A percentile compares a stretch with the other conserved stretches of the same genome.
Conservation (phyloP, 352 stramenopile genomes). For the Plasmopara halstedii region DNA sequence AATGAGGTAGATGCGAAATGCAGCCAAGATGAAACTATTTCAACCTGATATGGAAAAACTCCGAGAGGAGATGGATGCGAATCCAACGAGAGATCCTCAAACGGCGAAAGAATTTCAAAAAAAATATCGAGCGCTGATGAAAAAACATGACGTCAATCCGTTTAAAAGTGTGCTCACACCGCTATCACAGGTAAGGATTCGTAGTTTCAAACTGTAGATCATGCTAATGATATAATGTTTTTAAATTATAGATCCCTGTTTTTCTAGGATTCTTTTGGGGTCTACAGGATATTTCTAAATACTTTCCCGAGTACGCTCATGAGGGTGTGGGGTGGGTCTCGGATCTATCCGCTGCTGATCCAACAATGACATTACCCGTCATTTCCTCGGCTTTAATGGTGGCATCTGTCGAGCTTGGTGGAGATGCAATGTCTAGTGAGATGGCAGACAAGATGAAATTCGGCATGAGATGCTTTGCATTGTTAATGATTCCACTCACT, state of each 20-base stretch:
- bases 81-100: conserved; percentile 36
- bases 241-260: conserved; percentile 51
- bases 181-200: conserved; percentile 32
- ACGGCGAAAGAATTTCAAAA: conserved; percentile 51
- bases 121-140: conserved; percentile 75
- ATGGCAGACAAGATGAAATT: conserved; percentile 73
- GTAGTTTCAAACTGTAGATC: too few relatives aligned
- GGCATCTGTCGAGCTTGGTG: conserved; percentile 65
- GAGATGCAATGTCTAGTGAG: conserved; percentile 48
- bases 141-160: conserved; percentile 76
- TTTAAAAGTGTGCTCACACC: conserved; percentile 67
- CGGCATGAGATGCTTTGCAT: conserved; percentile 63
- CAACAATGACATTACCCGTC: conserved; percentile 65
- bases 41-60: conserved; percentile 82
- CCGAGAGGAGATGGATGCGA: conserved; percentile 51
- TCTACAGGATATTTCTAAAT: conserved; percentile 69
- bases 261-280: conserved; percentile 86
- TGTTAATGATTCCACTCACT: conserved; percentile 66
- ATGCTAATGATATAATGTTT: background rate
- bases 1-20: conserved; percentile 61
- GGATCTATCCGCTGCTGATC: conserved; percentile 70
- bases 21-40: conserved; percentile 77
- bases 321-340: conserved; percentile 77
- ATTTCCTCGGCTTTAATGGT: conserved; percentile 76
- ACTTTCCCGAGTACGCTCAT: conserved; percentile 67